phyloP scores from a whole-genome alignment of 192 early-diverging fungal species.

The Kappamyces sp. region DNA sequence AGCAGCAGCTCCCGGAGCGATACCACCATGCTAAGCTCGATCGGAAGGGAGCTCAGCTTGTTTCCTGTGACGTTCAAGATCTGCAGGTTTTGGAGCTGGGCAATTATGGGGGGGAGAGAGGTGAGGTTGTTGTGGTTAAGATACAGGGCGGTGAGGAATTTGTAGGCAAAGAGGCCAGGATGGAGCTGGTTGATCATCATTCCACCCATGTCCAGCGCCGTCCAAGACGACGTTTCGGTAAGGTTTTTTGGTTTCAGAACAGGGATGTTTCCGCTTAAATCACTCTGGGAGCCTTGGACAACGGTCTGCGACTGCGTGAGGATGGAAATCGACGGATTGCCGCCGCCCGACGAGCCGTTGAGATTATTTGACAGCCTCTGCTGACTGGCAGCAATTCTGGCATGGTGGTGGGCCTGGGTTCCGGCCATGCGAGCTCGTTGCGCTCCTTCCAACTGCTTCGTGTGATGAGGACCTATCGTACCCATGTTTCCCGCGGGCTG shows the following conservation, averaged over 20 bases:
- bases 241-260: neutral
- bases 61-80: constrained; percentile 88
- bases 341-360: constrained; percentile 33
- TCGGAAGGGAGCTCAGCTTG: constrained; percentile 69
- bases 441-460: constrained; percentile 12
- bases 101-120: constrained; percentile 64
- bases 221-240: constrained; percentile 58
- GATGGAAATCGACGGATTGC: neutral
- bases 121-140: constrained; percentile 93
- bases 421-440: constrained; percentile 52
- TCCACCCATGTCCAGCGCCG: constrained; percentile 86
- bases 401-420: constrained; percentile 77
- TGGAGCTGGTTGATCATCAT: constrained; percentile 84
- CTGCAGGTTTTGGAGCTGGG: constrained; percentile 58
- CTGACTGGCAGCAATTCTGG: constrained; percentile 66
- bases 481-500: constrained; percentile 2
- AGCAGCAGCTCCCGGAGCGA: constrained; percentile 74
- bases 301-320: too few relatives aligned
- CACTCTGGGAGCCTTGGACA: too few relatives aligned
- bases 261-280: neutral
- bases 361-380: constrained; percentile 49
- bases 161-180: constrained; percentile 68
- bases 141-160: constrained; percentile 85
- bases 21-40: constrained; percentile 81
- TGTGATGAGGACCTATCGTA: constrained; percentile 10